Evolutionary conservation across 75 land plant genomes (phyloP).

Genomic region (Gnetum montanum): DNA sequence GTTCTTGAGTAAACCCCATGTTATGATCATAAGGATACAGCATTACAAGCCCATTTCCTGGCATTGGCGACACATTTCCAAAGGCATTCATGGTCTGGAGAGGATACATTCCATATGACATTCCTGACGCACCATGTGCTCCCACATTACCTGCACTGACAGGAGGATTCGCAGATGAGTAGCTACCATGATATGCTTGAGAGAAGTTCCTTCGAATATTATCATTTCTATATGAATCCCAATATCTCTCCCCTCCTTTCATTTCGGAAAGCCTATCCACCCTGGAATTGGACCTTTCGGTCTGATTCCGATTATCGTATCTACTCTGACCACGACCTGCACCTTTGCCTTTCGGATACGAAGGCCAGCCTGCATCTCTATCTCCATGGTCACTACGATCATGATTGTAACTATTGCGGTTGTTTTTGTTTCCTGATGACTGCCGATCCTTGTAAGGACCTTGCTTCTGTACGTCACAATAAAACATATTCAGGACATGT

Average conservation of each 20-base stretch:
- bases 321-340: slow-evolving; percentile 24
- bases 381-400: slow-evolving; percentile 43
- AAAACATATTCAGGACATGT: background rate
- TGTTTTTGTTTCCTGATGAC: slow-evolving; percentile 23
- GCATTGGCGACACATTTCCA: slow-evolving; percentile 24
- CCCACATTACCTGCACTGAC: slow-evolving; percentile 4
- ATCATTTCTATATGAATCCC: slow-evolving; percentile 40
- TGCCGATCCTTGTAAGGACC: slow-evolving; percentile 38
- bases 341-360: slow-evolving; percentile 31
- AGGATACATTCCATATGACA: slow-evolving; percentile 45
- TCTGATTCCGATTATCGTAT: slow-evolving; percentile 17
- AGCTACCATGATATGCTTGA: slow-evolving; percentile 37
- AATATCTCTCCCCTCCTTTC: slow-evolving; percentile 22
- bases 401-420: slow-evolving; percentile 31
- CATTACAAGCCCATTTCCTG: slow-evolving; percentile 48
- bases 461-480: slow-evolving; percentile 1
- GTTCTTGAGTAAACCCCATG: slow-evolving; percentile 27
- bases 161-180: slow-evolving; percentile 15
- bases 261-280: slow-evolving; percentile 26
- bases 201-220: slow-evolving; percentile 18
- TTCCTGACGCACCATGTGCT: slow-evolving; percentile 20
- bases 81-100: slow-evolving; percentile 26
- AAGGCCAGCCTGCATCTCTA: slow-evolving; percentile 53
- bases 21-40: slow-evolving; percentile 48
- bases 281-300: slow-evolving; percentile 37